phyloP scores from a whole-genome alignment of 352 stramenopile species.

The Phytophthora melonis region DNA sequence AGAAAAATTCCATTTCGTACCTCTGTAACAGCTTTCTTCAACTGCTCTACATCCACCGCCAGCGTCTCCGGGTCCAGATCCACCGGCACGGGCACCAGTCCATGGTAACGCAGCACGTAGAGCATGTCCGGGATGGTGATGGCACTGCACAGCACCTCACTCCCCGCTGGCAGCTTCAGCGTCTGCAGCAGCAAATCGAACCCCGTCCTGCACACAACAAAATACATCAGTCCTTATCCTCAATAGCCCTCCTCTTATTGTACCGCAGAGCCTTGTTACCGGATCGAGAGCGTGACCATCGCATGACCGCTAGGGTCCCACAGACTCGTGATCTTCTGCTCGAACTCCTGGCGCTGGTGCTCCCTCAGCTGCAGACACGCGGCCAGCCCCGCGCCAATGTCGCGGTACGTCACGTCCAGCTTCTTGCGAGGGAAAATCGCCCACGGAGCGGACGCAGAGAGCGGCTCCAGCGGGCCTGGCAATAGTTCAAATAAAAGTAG shows the following conservation, averaged over 20 bases:
- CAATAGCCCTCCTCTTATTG: not conserved
- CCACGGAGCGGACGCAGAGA: constrained; percentile 72
- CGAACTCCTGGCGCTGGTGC: constrained; percentile 58
- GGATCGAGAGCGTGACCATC: constrained; percentile 79
- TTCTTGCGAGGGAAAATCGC: constrained; percentile 86
- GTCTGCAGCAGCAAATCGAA: constrained; percentile 86
- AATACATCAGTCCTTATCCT: not conserved
- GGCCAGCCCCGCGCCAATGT: constrained; percentile 66
- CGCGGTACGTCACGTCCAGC: constrained; percentile 80
- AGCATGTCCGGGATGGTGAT: constrained; percentile 91
- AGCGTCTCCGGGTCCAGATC: constrained; percentile 77
- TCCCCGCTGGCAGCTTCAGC: constrained; percentile 70
- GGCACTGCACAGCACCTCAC: constrained; percentile 81
- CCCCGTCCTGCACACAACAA: constrained; percentile 58
- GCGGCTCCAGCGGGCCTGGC: constrained; percentile 59
- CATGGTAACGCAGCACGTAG: constrained; percentile 78
- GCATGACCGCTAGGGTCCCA: constrained; percentile 70
- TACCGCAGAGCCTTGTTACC: constrained; percentile 36
- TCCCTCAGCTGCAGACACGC: constrained; percentile 70
- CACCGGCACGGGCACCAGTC: constrained; percentile 75
- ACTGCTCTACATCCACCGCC: constrained; percentile 55
- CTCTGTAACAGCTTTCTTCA: constrained; percentile 56
- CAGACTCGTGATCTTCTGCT: constrained; percentile 54
- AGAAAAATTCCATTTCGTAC: constrained; percentile 23
- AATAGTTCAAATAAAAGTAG: not conserved